A percentile compares a stretch with the other conserved stretches of the same genome.
Evolutionary conservation across 257 asterid genomes (phyloP).

Genomic region (Solanum acaule): DNA sequence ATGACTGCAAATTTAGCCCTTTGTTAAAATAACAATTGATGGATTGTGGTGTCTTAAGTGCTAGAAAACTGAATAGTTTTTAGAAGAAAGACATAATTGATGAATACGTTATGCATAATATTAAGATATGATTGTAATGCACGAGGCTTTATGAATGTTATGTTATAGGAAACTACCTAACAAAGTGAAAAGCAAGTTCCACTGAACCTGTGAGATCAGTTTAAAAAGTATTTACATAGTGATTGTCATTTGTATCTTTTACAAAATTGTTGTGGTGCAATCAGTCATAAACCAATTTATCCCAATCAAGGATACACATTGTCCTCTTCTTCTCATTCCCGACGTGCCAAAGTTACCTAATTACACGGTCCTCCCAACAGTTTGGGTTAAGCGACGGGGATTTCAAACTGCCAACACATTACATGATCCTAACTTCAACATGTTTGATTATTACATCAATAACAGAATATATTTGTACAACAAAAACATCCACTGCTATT

Average conservation of each 20-base stretch:
- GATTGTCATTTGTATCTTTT: not conserved
- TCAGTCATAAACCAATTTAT: not conserved
- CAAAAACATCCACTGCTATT: not conserved
- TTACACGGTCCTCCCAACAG: not conserved
- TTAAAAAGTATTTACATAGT: not conserved
- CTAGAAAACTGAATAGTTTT: not conserved
- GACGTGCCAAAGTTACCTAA: not conserved
- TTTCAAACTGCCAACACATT: not conserved
- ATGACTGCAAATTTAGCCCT: not conserved
- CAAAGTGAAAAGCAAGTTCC: not conserved
- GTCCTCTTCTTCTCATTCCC: not conserved
- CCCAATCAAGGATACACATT: not conserved
- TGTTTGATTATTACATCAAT: not conserved
- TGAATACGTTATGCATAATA: not conserved
- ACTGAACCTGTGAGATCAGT: not conserved
- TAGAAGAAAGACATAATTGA: not conserved
- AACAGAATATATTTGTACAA: not conserved
- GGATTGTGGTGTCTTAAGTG: not conserved
- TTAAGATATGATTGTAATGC: not conserved
- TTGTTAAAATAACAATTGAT: not conserved
- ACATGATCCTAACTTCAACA: not conserved
- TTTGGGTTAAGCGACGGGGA: not conserved
- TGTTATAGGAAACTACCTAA: not conserved
- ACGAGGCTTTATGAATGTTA: not conserved
- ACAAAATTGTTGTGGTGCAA: not conserved